These are phyloP conservation scores for Orbilia ellipsospora DNA, from an alignment of 2,329 filamentous ascomycete genomes.

Conservation along the genomic window DNA sequence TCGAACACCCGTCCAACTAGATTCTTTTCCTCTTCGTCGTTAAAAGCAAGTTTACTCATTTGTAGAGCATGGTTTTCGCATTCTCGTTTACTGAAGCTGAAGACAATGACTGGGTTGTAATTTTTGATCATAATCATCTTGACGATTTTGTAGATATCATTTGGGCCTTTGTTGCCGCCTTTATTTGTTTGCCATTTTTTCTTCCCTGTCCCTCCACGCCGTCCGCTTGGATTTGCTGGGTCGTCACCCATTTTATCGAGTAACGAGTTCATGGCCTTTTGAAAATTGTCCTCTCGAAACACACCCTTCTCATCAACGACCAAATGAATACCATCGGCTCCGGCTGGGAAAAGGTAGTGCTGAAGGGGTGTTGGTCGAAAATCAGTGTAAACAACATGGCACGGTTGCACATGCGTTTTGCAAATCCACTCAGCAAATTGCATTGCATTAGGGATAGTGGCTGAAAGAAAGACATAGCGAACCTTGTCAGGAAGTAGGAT, in stretches of 20 bases:
- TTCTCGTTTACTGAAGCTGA: conserved; percentile 98
- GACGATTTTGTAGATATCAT: conserved; percentile 96
- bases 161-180: conserved; percentile 74
- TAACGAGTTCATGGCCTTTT: conserved; percentile 91
- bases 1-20: conserved; percentile 95
- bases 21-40: conserved; percentile 92
- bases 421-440: conserved; percentile 99
- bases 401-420: conserved; percentile 96
- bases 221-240: conserved; percentile 80
- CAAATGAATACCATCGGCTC: conserved; percentile 90
- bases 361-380: conserved; percentile 96
- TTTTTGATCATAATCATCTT: conserved; percentile 98
- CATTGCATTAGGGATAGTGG: conserved; percentile 98
- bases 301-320: conserved; percentile 96
- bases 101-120: conserved; percentile 98
- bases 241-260: conserved; percentile 88
- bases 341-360: conserved; percentile 96
- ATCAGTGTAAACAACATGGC: conserved; percentile 98
- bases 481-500: conserved; percentile 98
- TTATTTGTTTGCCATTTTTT: conserved; percentile 94
- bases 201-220: conserved; percentile 80
- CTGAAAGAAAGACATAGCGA: conserved; percentile 96
- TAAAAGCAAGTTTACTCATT: conserved; percentile 89
- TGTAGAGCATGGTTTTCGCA: conserved; percentile 90
- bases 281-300: conserved; percentile 97